Evolutionary conservation across 2,329 filamentous ascomycete species (phyloP).

Genomic region (Aspergillus luchuensis): DNA sequence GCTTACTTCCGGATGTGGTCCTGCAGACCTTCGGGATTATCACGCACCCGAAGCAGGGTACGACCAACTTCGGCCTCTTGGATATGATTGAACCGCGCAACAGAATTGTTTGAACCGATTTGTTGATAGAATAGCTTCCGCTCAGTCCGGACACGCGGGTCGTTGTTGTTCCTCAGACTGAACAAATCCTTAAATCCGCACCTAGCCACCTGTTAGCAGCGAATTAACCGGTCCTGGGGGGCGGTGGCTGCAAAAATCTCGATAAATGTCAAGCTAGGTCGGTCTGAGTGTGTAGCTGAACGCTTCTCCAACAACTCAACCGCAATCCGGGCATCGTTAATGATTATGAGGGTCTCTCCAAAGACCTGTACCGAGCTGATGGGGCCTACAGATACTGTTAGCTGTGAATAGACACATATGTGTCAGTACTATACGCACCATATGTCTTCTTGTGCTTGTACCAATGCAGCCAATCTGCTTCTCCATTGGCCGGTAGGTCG

Average conservation of each 20-base stretch:
- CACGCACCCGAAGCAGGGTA: conserved; percentile 48
- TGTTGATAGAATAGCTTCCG: conserved; percentile 51
- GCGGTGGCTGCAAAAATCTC: conserved; percentile 37
- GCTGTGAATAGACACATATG: not conserved
- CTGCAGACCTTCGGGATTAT: conserved; percentile 41
- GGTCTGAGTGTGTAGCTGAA: conserved; percentile 33
- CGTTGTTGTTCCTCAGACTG: conserved; percentile 39
- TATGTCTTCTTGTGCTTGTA: conserved; percentile 47
- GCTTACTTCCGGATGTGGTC: conserved; percentile 48
- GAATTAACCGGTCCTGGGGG: no score
- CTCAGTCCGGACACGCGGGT: conserved; percentile 40
- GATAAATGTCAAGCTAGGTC: conserved; percentile 35
- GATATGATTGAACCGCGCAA: conserved; percentile 43
- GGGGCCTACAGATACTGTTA: conserved; percentile 26
- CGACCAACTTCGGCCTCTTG: conserved; percentile 50
- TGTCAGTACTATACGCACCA: conserved; percentile 23
- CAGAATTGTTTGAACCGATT: conserved; percentile 47
- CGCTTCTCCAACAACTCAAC: conserved; percentile 41
- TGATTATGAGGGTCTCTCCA: conserved; percentile 41
- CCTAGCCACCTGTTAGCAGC: conserved; percentile 21
- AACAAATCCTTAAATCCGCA: conserved; percentile 45
- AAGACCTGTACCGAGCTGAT: conserved; percentile 43
- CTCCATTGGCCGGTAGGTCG: conserved; percentile 48
- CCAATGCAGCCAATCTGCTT: conserved; percentile 48
- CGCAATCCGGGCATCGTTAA: conserved; percentile 37